These are phyloP conservation scores for Pythium aristosporum DNA, from an alignment of 352 stramenopile genomes.

Conservation along the genomic window DNA sequence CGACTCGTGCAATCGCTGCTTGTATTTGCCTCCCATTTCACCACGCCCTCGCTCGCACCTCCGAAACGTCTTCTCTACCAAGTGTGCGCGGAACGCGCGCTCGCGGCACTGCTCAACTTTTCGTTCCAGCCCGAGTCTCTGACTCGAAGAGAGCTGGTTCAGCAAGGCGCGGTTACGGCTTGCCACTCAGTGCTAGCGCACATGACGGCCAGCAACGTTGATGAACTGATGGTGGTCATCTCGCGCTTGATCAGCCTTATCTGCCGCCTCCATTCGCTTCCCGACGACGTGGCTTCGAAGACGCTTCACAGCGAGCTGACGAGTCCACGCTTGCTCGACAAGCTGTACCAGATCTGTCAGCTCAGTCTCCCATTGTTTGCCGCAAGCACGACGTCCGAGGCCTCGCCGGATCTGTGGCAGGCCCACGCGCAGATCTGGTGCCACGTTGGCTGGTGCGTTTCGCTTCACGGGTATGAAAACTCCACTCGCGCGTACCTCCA, in stretches of 20 bases:
- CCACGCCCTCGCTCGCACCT: background rate
- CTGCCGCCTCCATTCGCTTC: slow-evolving; percentile 51
- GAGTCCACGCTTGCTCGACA: background rate
- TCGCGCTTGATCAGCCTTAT: slow-evolving; percentile 53
- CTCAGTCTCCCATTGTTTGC: slow-evolving; percentile 16
- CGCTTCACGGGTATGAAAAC: slow-evolving; percentile 18
- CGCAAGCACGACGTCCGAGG: slow-evolving; percentile 14
- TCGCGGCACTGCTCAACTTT: slow-evolving; percentile 68
- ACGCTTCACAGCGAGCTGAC: slow-evolving; percentile 5
- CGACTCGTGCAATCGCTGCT: slow-evolving; percentile 27
- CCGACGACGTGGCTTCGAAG: background rate
- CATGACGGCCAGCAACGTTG: slow-evolving; percentile 17
- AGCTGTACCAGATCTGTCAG: slow-evolving; percentile 24
- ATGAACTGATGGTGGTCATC: slow-evolving; percentile 32
- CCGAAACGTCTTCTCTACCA: slow-evolving; percentile 2
- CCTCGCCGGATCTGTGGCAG: slow-evolving; percentile 40
- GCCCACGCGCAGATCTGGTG: slow-evolving; percentile 68
- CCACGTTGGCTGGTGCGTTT: slow-evolving; percentile 62
- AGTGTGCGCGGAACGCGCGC: slow-evolving; percentile 38
- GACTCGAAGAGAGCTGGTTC: slow-evolving; percentile 37
- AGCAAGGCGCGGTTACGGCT: slow-evolving; percentile 19
- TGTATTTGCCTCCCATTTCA: slow-evolving; percentile 21
- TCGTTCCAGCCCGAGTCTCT: slow-evolving; percentile 39
- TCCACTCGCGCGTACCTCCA: slow-evolving; percentile 39
- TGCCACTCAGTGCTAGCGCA: slow-evolving; percentile 30